Evolutionary conservation across 805 yeast species (phyloP).

Genomic region (Candida nitratophila): DNA sequence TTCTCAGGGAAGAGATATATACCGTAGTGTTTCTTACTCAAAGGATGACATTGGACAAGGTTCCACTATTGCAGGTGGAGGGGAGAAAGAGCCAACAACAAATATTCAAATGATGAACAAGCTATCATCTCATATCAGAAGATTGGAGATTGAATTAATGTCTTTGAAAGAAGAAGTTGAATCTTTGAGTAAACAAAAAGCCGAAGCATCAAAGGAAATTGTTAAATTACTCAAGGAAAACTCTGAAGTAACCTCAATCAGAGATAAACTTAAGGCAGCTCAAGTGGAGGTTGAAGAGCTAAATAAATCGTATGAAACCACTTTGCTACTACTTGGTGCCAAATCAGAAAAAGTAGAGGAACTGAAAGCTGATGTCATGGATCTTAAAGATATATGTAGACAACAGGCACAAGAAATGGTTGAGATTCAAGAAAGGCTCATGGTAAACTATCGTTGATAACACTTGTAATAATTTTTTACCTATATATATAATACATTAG

Average conservation of each 20-base stretch:
- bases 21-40: not conserved
- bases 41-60: conserved; percentile 16
- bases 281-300: conserved; percentile 12
- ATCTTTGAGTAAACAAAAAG: conserved; percentile 49
- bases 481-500: too few relatives aligned
- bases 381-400: conserved; percentile 76
- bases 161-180: conserved; percentile 58
- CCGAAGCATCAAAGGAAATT: conserved; percentile 61
- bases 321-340: conserved; percentile 74
- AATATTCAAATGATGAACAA: conserved; percentile 63
- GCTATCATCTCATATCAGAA: conserved; percentile 68
- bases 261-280: conserved; percentile 18
- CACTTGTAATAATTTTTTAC: too few relatives aligned
- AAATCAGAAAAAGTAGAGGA: conserved; percentile 83
- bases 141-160: conserved; percentile 71
- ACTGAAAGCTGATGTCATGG: conserved; percentile 79
- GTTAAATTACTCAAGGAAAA: conserved; percentile 49
- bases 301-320: conserved; percentile 29
- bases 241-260: conserved; percentile 32
- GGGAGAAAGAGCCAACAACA: conserved; percentile 8
- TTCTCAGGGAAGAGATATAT: not conserved
- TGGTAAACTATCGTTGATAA: too few relatives aligned
- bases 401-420: conserved; percentile 86
- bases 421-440: conserved; percentile 38
- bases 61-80: conserved; percentile 14